A percentile compares a stretch with the other conserved stretches of the same genome.
Conservation (phyloP, 371 early-diverging fungal species). For the Fennellomyces sp. region DNA sequence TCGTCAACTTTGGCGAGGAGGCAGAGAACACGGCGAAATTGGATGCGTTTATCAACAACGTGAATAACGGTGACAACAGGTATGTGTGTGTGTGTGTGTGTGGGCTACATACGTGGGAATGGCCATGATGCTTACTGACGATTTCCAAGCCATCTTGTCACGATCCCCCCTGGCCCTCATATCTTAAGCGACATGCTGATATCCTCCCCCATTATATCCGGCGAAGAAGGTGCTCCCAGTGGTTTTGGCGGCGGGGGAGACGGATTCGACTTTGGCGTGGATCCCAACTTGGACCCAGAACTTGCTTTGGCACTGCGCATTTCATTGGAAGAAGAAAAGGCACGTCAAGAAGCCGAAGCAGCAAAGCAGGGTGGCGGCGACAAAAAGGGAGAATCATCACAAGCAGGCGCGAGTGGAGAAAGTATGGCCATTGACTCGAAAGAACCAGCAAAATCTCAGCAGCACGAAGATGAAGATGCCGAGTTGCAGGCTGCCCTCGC, state of each 20-base stretch:
- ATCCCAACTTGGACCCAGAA: conserved; percentile 95
- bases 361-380: conserved; percentile 44
- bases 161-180: conserved; percentile 96
- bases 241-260: conserved; percentile 43
- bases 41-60: conserved; percentile 88
- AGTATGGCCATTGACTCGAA: conserved; percentile 52
- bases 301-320: conserved; percentile 94
- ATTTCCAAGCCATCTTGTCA: conserved; percentile 89
- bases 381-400: conserved; percentile 34
- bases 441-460: conserved; percentile 32
- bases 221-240: conserved; percentile 78
- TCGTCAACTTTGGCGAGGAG: conserved; percentile 98
- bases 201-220: conserved; percentile 84
- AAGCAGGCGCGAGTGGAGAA: conserved; percentile 33
- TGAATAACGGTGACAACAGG: conserved; percentile 91
- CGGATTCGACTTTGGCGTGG: conserved; percentile 95
- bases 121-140: too few relatives aligned
- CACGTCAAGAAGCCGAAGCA: conserved; percentile 81
- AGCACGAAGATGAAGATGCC: conserved; percentile 45
- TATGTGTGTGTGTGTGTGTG: conserved; percentile 16
- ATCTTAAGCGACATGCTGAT: conserved; percentile 89
- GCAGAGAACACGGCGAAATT: conserved; percentile 87
- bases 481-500: conserved; percentile 55
- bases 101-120: neutral
- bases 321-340: conserved; percentile 96